Evolutionary conservation across 2,329 filamentous ascomycete species (phyloP), one percentile per base, ranked within the genome.

Genomic region (Daldinia eschscholtzii): DNA sequence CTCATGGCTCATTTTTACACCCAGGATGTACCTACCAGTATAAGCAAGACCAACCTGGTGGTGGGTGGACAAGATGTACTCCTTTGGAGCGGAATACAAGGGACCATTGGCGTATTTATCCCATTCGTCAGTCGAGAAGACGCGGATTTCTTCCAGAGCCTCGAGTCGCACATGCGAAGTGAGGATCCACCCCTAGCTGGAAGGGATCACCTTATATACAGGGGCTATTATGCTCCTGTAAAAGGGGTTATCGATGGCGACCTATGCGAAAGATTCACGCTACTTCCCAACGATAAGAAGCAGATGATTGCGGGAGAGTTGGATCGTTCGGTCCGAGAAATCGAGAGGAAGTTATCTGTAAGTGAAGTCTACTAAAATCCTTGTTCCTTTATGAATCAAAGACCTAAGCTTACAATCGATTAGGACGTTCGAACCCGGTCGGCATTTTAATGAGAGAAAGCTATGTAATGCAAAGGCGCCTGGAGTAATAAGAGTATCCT

Each of bases 201-300:
- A 46, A 88, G 97, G 72, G 97, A 99, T 79, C 96, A 99, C 80
- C 85, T 99, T 52, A 97, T 97, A 76, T 99, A 97, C 80, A 88
- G 97, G 70, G 91, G 94, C 72, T 99, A 98, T 81, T 99, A 98
- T 79, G 93, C 93, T 6, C 97, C 96, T 0, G 93, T 97, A 46
- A 99, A 99, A 85, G 94, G 94, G 7, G 90, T 97, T 30, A 97
- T 99, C 75, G 96, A 99, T 80, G 96, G 96, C 30, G 96, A 99
- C 81, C 84, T 99, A 44, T 97, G 96, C 76, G 96, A 99, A 84
- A 88, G 94, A 73, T 99, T 93, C 81, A 89, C 93, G 65, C 83
- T 96, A 67, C 84, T 99, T 68, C 87, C 92, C 28, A 92, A 91
- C 73, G 95, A 98, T 76, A 94, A 93, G 84, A 97, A 98, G 85